Percentiles rank a stretch among this genome's conserved stretches.
Conservation (phyloP, 1,284 basidiomycete species). For the Cutaneotrichosporon cutaneum region DNA sequence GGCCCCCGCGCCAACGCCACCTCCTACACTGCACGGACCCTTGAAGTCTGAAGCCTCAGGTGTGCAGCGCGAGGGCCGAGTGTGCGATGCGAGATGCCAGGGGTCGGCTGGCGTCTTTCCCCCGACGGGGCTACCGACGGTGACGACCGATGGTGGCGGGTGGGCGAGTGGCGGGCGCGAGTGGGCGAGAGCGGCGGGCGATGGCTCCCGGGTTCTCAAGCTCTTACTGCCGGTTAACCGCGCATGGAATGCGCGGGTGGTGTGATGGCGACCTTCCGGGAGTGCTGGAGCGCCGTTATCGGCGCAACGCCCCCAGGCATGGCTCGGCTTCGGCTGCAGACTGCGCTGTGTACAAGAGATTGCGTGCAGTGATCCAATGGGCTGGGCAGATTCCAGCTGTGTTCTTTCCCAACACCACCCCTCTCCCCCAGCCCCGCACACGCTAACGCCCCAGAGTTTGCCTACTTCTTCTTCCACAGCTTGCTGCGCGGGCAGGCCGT, state of each 20-base stretch:
- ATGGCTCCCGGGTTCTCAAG: background rate
- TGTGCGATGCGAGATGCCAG: background rate
- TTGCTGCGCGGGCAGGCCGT: constrained; percentile 65
- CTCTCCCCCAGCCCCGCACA: background rate
- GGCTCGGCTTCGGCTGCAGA: no score
- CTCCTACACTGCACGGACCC: background rate
- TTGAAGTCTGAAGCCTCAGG: background rate
- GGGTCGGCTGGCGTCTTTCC: constrained; percentile 1
- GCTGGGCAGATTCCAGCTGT: no score
- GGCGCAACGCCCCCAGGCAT: no score
- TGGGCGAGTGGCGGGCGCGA: background rate
- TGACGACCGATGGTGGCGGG: constrained; percentile 4
- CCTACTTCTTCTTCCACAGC: constrained; percentile 99
- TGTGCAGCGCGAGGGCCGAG: background rate
- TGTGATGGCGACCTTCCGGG: background rate
- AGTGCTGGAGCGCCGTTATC: no score
- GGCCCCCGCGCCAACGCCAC: background rate
- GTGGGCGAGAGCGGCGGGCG: background rate
- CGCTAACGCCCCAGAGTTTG: constrained; percentile 68
- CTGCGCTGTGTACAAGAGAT: background rate
- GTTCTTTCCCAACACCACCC: no score
- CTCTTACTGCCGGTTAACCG: background rate
- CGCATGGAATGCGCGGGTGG: background rate
- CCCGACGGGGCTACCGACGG: constrained; percentile 4
- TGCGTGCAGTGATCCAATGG: no score